Percentiles rank a stretch among this genome's conserved stretches.
phyloP scores from a whole-genome alignment of 352 stramenopile species.

The Thalassiosira oceanica region DNA sequence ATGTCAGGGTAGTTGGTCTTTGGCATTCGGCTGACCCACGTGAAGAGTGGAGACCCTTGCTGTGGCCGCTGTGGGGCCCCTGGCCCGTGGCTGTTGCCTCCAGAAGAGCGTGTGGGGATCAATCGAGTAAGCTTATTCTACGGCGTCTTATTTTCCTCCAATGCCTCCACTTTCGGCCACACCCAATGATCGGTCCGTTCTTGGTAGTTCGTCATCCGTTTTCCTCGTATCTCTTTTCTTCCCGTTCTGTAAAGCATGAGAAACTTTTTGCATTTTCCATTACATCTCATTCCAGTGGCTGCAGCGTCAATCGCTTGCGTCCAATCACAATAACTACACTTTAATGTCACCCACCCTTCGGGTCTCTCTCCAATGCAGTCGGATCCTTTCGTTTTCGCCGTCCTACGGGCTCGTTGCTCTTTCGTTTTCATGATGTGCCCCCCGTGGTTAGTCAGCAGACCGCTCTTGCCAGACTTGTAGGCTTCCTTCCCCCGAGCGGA shows the following conservation, averaged over 20 bases:
- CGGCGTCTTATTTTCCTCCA: background rate
- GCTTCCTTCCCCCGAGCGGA: too few species aligned
- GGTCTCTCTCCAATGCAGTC: background rate
- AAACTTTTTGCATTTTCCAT: background rate
- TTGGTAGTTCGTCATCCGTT: background rate
- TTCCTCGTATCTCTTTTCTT: too few species aligned
- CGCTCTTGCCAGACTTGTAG: too few species aligned
- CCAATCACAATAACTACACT: background rate
- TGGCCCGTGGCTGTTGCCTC: background rate
- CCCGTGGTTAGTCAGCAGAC: too few species aligned
- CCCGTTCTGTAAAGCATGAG: too few species aligned
- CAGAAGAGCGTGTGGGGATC: background rate
- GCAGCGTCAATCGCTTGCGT: background rate
- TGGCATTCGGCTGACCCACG: too few species aligned
- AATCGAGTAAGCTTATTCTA: background rate
- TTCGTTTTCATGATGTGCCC: too few species aligned
- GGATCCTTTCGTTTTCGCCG: background rate
- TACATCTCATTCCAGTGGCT: background rate
- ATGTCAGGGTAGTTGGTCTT: too few species aligned
- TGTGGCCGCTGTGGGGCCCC: too few species aligned
- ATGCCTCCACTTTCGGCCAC: background rate
- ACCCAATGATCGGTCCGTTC: background rate
- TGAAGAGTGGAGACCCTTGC: too few species aligned
- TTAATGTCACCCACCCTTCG: background rate
- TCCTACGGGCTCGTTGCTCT: background rate